Conservation (phyloP, 148 eudicot species). For the Nepenthes gracilis region DNA sequence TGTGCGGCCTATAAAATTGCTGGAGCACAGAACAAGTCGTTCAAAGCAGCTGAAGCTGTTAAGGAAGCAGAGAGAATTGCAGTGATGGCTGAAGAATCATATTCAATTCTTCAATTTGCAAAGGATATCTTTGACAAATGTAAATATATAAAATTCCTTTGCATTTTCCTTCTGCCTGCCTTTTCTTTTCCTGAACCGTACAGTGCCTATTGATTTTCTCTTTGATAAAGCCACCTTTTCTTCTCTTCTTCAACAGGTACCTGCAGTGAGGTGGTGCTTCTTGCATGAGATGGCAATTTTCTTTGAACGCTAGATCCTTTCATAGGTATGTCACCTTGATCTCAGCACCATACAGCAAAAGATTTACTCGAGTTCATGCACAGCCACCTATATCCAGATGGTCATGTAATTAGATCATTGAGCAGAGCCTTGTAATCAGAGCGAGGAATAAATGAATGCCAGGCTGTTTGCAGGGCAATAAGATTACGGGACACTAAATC, state of each 20-base stretch:
- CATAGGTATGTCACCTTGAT: neutral
- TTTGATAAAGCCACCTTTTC: neutral
- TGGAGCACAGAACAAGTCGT: conserved; percentile 65
- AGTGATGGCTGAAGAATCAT: conserved; percentile 62
- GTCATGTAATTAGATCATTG: no score
- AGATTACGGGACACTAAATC: no score
- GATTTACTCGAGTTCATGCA: neutral
- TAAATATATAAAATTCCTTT: conserved; percentile 13
- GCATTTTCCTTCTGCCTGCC: neutral
- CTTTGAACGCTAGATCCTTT: neutral
- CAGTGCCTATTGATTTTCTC: no score
- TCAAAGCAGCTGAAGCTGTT: conserved; percentile 55
- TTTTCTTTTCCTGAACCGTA: no score
- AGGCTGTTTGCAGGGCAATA: no score
- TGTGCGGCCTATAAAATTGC: conserved; percentile 59
- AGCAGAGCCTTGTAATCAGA: no score
- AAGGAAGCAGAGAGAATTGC: conserved; percentile 66
- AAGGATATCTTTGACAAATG: conserved; percentile 52
- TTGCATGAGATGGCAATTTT: neutral
- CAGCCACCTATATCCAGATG: no score
- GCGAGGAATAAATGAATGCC: no score
- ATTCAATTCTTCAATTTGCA: conserved; percentile 42
- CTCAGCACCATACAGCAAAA: neutral
- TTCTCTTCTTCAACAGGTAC: neutral
- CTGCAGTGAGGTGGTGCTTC: neutral